Evolutionary conservation across 768 basidiomycete species (phyloP), one percentile per base, ranked within the genome.

Genomic region (Boletus fagicola): DNA sequence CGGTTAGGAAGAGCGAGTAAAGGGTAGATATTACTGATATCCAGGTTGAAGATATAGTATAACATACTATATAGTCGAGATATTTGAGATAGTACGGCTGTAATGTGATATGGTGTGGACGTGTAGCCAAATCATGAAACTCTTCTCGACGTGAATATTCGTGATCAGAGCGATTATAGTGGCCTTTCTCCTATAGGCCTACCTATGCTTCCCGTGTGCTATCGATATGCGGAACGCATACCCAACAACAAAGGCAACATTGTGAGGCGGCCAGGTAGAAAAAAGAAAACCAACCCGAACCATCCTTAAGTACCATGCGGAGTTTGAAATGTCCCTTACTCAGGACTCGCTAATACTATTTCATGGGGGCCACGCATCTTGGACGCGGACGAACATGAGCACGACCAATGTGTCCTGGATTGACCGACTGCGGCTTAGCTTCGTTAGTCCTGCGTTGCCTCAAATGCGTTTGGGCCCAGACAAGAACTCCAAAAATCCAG

Each of bases 61-160:
- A 16, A 42, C 43, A 42, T 51, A 33, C 16, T 49, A 20, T 22
- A 55, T 47, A 9, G 16, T 52, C 13, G 16, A 47, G 22, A 38
- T 26, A 26, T 36, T 43, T 24, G 43, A 36, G 18, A 45, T 11
- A 8, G 9, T 30, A 30, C 8, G 24, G 10, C 26, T 16, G 10
- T 3, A 24, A 36, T 26, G 30, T 9, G 2, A 44, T 35, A 13
- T 26, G 18, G 6, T 35, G 28, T n/a, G 44, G 15, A 51, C 33
- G 58, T 88, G 79, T 89, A 57, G 87, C 88, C 88, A 73, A 82
- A 77, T 76, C 85, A 91, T 90, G 89, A 92, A 92, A 91, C 89
- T 88, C 87, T 81, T 81, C 76, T 83, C 84, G 65, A 81, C 87
- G 86, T 90, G 75, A 61, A 68, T 68, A 54, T 75, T 69, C 77